phyloP scores from a whole-genome alignment of 495 filamentous ascomycete species.

The Penicillium steckii region DNA sequence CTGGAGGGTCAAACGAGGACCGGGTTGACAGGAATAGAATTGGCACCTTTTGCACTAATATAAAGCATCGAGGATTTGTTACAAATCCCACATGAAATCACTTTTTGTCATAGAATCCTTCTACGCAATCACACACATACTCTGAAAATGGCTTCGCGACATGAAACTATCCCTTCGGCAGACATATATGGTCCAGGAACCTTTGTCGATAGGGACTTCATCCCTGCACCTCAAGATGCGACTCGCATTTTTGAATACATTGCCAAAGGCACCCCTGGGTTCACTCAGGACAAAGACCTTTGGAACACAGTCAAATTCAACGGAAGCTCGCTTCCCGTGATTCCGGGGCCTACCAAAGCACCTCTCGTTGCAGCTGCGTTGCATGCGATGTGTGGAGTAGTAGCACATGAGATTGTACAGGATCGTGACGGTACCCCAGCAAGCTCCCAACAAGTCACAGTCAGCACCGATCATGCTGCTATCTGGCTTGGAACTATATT shows the following conservation, averaged over 20 bases:
- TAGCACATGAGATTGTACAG: conserved; percentile 28
- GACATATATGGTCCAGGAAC: conserved; percentile 32
- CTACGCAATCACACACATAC: background rate
- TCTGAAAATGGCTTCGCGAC: background rate
- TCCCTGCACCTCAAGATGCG: conserved; percentile 26
- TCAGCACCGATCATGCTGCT: conserved; percentile 31
- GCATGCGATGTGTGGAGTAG: conserved; percentile 30
- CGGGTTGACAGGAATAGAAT: background rate
- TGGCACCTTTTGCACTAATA: background rate
- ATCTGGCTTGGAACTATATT: conserved; percentile 30
- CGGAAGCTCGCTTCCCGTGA: conserved; percentile 20
- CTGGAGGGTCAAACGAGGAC: background rate
- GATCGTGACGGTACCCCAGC: conserved; percentile 17
- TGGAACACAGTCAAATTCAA: conserved; percentile 29
- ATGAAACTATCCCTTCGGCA: conserved; percentile 21
- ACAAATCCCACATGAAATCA: background rate
- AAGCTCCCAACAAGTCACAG: conserved; percentile 9
- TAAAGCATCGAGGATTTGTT: background rate
- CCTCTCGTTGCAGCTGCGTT: conserved; percentile 29
- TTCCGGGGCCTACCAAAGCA: conserved; percentile 25
- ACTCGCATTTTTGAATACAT: conserved; percentile 25
- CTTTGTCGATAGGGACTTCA: conserved; percentile 23
- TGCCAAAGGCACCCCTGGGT: conserved; percentile 21
- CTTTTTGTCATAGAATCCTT: background rate
- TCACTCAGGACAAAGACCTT: conserved; percentile 18